These are phyloP conservation scores for Batrachochytrium dendrobatidis DNA, from an alignment of 371 early-diverging fungal genomes.

Conservation along the genomic window DNA sequence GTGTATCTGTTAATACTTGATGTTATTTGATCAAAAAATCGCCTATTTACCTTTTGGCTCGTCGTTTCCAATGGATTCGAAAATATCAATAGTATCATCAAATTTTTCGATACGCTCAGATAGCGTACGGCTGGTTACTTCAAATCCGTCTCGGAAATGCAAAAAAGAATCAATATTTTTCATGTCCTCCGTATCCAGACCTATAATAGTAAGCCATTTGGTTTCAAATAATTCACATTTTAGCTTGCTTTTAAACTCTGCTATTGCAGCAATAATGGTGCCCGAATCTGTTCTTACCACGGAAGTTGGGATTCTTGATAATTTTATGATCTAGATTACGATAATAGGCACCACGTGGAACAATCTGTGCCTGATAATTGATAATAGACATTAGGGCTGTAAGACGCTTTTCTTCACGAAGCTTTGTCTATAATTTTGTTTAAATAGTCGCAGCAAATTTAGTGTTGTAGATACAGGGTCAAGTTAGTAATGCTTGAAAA, in stretches of 20 bases:
- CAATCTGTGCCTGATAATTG: constrained; percentile 38
- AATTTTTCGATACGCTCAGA: constrained; percentile 30
- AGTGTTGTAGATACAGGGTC: too few species aligned
- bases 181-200: constrained; percentile 27
- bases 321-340: constrained; percentile 31
- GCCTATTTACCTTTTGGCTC: constrained; percentile 34
- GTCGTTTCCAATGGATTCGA: constrained; percentile 38
- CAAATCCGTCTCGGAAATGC: constrained; percentile 42
- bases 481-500: too few species aligned
- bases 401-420: constrained; percentile 39
- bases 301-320: constrained; percentile 30
- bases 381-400: constrained; percentile 35
- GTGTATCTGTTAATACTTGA: too few species aligned
- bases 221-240: not conserved
- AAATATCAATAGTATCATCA: constrained; percentile 44
- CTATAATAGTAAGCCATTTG: constrained; percentile 19
- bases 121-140: constrained; percentile 29
- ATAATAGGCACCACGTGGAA: constrained; percentile 45
- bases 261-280: not conserved
- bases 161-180: constrained; percentile 32
- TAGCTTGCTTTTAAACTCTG: not conserved
- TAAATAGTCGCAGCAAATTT: too few species aligned
- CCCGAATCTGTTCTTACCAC: constrained; percentile 23
- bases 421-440: not conserved
- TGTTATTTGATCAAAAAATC: not conserved